A percentile compares a stretch with the other conserved stretches of the same genome.
phyloP scores from a whole-genome alignment of 352 stramenopile species.

The Poterioochromonas sp. region DNA sequence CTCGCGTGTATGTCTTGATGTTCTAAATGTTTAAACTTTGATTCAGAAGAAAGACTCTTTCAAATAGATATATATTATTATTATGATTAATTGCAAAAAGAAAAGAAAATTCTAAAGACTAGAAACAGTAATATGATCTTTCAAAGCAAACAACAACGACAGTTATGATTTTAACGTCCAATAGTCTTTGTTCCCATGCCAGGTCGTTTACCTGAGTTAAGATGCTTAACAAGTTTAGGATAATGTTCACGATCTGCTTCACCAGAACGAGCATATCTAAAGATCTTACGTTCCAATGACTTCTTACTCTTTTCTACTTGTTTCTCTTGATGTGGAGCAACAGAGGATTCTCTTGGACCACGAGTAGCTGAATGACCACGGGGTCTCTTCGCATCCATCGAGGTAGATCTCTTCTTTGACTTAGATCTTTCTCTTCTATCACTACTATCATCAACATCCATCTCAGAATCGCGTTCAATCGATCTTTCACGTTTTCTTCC shows the following conservation, averaged over 20 bases:
- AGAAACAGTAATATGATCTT: too few relatives aligned
- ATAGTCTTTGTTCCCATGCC: slow-evolving; percentile 32
- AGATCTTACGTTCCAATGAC: slow-evolving; percentile 20
- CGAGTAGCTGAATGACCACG: slow-evolving; percentile 17
- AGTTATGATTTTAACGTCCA: slow-evolving; percentile 26
- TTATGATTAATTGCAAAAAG: too few relatives aligned
- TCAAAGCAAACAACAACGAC: too few relatives aligned
- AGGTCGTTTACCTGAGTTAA: slow-evolving; percentile 33
- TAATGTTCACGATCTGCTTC: slow-evolving; percentile 30
- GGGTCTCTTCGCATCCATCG: not conserved
- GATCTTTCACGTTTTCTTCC: slow-evolving; percentile 43
- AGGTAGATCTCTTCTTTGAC: slow-evolving; percentile 4
- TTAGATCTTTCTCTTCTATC: not conserved
- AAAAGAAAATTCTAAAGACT: too few relatives aligned
- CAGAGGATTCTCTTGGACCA: slow-evolving; percentile 20
- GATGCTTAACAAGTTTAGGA: slow-evolving; percentile 29
- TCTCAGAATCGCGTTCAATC: slow-evolving; percentile 60
- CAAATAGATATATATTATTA: too few relatives aligned
- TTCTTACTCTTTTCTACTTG: slow-evolving; percentile 27
- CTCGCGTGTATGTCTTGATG: too few relatives aligned
- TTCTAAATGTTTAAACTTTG: too few relatives aligned
- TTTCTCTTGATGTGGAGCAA: slow-evolving; percentile 31
- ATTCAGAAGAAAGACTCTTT: too few relatives aligned
- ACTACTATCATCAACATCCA: slow-evolving; percentile 51
- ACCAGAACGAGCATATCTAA: slow-evolving; percentile 16